Base-by-base conservation (phyloP, 257 asterid species). In the Avicennia marina region DNA sequence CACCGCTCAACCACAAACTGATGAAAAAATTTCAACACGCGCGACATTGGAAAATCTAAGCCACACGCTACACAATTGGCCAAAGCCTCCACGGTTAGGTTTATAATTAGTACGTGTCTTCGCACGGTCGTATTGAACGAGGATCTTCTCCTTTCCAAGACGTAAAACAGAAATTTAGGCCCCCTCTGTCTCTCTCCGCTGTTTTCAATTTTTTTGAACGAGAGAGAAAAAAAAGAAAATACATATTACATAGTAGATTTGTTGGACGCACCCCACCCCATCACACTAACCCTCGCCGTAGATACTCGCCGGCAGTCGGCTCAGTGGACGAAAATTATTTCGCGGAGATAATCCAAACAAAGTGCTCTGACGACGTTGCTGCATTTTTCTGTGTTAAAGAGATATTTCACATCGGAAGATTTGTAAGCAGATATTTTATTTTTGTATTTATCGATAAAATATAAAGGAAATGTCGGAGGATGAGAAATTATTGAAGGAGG, bases 401-500 rank as follows among this genome's bases (percentile, higher is more conserved):
- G 27, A 17, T 45, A 62, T 6, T 34, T 29, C 6, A 2, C 64
- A 45, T 60, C 59, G 50, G 51, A 36, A 22, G 64, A 65, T 53
- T 66, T 58, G 29, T 58, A 41, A 24, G 21, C 29, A 33, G 56
- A 34, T 13, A n/a, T 21, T 22, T 46, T 44, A 17, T 24, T 11
- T 13, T 4, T 33, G 48, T 53, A 54, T 53, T 53, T 58, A 53
- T 64, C 64, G 44, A 39, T 62, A 43, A 1, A 16, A 52, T 2
- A 42, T n/a, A 15, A 62, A 56, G 74, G 63, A 69, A 83, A 89
- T 87, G 98, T 87, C 98, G 94, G 99, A 93, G 87, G 99, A 93
- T 63, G 99, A 93, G 89, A 93, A 93, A 84, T 84, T 93, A 58
- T 78, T 93, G 91, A 93, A 89, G 87, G 99, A 86, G 86, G 97